Evolutionary conservation across 345 rosid species (phyloP).

Genomic region (Sonneratia caseolaris): DNA sequence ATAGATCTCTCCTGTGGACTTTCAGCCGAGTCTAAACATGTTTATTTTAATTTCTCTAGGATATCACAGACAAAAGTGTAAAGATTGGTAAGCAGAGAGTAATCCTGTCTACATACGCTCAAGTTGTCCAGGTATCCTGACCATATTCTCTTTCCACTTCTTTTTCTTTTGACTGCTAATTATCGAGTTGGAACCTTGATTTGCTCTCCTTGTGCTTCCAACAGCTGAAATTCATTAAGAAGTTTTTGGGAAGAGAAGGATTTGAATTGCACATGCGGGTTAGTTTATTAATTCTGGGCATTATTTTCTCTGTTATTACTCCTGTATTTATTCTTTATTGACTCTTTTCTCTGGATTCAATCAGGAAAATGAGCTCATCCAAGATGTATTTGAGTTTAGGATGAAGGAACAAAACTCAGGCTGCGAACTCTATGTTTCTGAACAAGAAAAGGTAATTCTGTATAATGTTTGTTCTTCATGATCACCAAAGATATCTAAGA

Average conservation of each 20-base stretch:
- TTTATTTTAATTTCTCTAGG: not conserved
- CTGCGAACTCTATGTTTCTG: not conserved
- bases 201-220: not conserved
- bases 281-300: not conserved
- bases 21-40: not conserved
- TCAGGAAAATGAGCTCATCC: slow-evolving; percentile 12
- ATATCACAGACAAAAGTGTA: not conserved
- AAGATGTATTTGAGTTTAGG: slow-evolving; percentile 9
- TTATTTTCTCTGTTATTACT: not conserved
- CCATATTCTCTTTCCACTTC: not conserved
- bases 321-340: not conserved
- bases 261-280: slow-evolving; percentile 11
- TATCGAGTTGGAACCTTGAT: not conserved
- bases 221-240: slow-evolving; percentile 11
- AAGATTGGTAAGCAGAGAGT: slow-evolving; percentile 7
- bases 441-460: slow-evolving; percentile 13
- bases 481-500: not conserved
- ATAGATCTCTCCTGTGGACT: not conserved
- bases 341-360: slow-evolving; percentile 5
- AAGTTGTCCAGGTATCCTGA: slow-evolving; percentile 8
- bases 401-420: not conserved
- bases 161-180: not conserved
- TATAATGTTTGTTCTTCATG: not conserved
- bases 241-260: slow-evolving; percentile 11
- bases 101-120: slow-evolving; percentile 7